Conservation (phyloP, 768 basidiomycete species). For the Rhodosporidiobolus sp. region DNA sequence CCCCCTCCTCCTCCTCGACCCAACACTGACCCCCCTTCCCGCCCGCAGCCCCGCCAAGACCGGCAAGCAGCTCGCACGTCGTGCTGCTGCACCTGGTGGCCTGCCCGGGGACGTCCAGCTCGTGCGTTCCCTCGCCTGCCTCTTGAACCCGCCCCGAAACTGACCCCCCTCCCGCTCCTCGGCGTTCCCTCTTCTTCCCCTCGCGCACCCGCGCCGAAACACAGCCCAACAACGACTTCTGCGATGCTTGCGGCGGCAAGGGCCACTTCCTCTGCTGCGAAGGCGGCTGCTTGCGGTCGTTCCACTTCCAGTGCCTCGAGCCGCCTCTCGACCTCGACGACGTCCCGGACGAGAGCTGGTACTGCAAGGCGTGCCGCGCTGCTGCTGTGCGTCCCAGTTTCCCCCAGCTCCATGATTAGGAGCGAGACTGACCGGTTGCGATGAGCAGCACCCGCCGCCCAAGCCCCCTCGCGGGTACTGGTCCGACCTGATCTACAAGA, state of each 20-base stretch:
- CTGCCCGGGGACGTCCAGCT: not conserved
- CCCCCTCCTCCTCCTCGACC: not conserved
- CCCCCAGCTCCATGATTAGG: not conserved
- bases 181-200: not conserved
- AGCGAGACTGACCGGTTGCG: not conserved
- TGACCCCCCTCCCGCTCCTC: no score
- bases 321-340: conserved; percentile 88
- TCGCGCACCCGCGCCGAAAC: not conserved
- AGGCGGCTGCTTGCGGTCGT: conserved; percentile 82
- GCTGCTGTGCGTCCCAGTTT: conserved; percentile 47
- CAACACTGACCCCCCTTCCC: not conserved
- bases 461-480: conserved; percentile 29
- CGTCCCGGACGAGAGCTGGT: conserved; percentile 65
- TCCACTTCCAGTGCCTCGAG: conserved; percentile 94
- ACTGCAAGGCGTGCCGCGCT: conserved; percentile 61
- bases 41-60: conserved; percentile 24
- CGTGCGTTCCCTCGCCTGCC: conserved; percentile 2
- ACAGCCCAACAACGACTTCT: conserved; percentile 54
- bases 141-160: not conserved
- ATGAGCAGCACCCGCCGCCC: conserved; percentile 35
- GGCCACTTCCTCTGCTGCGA: conserved; percentile 94
- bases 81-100: conserved; percentile 1
- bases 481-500: conserved; percentile 35
- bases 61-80: conserved; percentile 30
- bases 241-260: conserved; percentile 52